Evolutionary conservation across 768 basidiomycete genomes (phyloP).

Genomic region (Russula virescens): DNA sequence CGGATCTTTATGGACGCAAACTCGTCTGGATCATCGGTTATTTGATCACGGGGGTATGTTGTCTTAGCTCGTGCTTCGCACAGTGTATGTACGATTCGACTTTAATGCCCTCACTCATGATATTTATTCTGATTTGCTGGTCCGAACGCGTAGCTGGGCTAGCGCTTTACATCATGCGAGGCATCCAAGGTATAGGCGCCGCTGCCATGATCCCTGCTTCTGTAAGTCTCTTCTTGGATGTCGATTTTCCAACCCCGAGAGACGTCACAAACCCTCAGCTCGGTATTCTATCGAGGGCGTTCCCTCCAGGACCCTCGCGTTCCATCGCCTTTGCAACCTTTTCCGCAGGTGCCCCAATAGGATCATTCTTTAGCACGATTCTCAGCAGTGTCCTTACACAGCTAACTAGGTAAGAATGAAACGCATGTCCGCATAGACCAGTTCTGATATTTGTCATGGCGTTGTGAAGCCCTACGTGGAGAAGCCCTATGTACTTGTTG

Average conservation of each 20-base stretch:
- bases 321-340: conserved; percentile 80
- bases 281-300: conserved; percentile 77
- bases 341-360: conserved; percentile 78
- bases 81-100: conserved; percentile 34
- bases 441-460: background rate
- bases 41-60: conserved; percentile 46
- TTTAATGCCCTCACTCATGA: background rate
- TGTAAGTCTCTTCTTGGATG: conserved; percentile 35
- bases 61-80: conserved; percentile 60
- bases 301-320: conserved; percentile 61
- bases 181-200: conserved; percentile 71
- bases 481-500: conserved; percentile 56
- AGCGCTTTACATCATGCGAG: conserved; percentile 66
- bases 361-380: conserved; percentile 62
- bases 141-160: conserved; percentile 41
- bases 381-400: conserved; percentile 67
- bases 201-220: conserved; percentile 72
- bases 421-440: too few species aligned
- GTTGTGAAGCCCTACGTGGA: conserved; percentile 46
- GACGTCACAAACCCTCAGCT: conserved; percentile 37
- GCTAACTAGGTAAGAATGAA: conserved; percentile 12
- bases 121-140: background rate
- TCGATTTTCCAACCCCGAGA: conserved; percentile 5
- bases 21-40: conserved; percentile 59
- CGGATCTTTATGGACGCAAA: conserved; percentile 76